Percentiles rank a stretch among this genome's conserved stretches.
Conservation (phyloP, 306 rosid genomes). For the Trichosanthes cucumerina region DNA sequence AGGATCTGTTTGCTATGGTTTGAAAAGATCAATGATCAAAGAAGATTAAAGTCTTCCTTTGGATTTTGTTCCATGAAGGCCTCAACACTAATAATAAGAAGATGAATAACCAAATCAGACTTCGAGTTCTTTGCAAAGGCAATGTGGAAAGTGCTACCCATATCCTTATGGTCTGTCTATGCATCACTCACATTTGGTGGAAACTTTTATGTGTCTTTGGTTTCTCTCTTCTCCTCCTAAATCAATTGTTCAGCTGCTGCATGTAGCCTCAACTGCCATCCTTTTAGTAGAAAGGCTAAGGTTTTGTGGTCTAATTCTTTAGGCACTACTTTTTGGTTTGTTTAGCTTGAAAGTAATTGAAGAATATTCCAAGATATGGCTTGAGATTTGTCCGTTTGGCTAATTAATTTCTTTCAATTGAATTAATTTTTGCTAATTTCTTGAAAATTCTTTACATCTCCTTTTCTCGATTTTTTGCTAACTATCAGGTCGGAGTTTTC, state of each 20-base stretch:
- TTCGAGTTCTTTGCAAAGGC: background rate
- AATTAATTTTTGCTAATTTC: background rate
- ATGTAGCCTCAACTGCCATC: background rate
- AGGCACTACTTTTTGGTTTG: background rate
- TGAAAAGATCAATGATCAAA: background rate
- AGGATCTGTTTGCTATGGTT: background rate
- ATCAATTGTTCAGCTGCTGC: background rate
- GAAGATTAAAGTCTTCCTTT: background rate
- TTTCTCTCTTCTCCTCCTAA: background rate
- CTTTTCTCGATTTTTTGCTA: background rate
- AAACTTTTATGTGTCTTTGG: background rate
- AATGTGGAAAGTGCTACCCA: background rate
- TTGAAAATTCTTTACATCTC: background rate
- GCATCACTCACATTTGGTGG: background rate
- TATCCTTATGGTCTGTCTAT: background rate
- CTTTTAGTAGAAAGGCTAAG: background rate
- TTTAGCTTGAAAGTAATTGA: background rate
- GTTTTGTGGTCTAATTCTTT: background rate
- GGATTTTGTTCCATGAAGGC: background rate
- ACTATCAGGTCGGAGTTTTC: background rate
- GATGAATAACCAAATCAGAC: background rate
- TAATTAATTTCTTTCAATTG: no score
- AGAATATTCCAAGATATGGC: background rate
- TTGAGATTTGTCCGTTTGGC: background rate
- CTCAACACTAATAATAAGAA: background rate